Base-by-base conservation (phyloP, 768 basidiomycete genomes). In the Podaxis rugospora region DNA sequence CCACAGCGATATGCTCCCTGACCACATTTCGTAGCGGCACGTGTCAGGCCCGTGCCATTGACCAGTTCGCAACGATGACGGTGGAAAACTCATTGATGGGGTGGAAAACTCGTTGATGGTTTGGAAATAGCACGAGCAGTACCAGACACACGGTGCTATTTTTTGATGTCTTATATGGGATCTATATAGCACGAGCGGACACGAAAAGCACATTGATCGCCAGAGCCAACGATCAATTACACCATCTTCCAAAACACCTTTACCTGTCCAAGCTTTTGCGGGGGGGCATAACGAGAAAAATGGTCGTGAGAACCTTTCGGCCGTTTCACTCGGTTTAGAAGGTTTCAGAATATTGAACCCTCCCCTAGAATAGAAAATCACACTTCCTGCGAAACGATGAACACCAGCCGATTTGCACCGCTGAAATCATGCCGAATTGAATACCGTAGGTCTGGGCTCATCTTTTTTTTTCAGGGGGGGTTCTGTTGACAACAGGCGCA, bases 351-450 rank as follows among this genome's bases (percentile, higher is more conserved):
- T 3, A 10, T 35, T 18, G 14, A 53, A 36, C 25, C 32, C 51
- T 36, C n/a, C 10, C 10, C 32, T n/a, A 36, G 13, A 32, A 52
- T 52, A n/a, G 51, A 6, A 27, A 4, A 51, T 51, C 49, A 40
- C 46, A 47, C 9, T 32, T 16, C 51, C 27, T 32, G 27, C 49
- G 25, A 51, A 16, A 27, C 27, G 14, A 44, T 44, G 42, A 44
- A 54, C 49, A 36, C 16, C 2, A 37, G 35, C 50, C 35, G 57
- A 58, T 58, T 25, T 18, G 25, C 39, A 58, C 21, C 57, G 7
- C 18, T 50, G 23, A 28, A 54, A 44, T 50, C 57, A 58, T 50
- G 36, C 57, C 57, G 47, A 39, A 36, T 27, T 58, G 47, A 58
- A 58, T 58, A 49, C 25, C 47, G 57, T 58, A 50, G 57, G 47